A percentile compares a stretch with the other conserved stretches of the same genome.
phyloP scores from a whole-genome alignment of 73 alveolate species.

The Tetrahymena elliotti region DNA sequence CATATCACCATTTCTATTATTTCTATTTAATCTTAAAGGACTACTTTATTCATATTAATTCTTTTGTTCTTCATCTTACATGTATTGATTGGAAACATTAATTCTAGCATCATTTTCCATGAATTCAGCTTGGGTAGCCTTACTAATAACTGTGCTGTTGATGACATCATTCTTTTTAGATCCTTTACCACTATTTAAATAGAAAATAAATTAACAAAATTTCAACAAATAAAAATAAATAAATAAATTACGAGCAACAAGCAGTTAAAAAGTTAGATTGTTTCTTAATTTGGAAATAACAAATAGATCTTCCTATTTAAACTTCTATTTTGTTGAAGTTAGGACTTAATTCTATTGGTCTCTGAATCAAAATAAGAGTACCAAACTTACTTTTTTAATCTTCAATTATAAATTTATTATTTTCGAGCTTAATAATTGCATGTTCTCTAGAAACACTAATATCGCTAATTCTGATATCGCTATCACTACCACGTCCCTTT shows the following conservation, averaged over 20 bases:
- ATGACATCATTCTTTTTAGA: background rate
- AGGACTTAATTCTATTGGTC: constrained; percentile 17
- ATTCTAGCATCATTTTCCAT: background rate
- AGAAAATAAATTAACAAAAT: background rate
- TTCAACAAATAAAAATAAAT: background rate
- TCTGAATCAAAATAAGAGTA: constrained; percentile 60
- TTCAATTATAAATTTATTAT: constrained; percentile 54
- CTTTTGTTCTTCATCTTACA: background rate
- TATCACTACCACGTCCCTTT: constrained; percentile 77
- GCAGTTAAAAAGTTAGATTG: constrained; percentile 2
- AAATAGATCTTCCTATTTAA: constrained; percentile 57
- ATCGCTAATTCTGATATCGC: constrained; percentile 72
- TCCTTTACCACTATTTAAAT: background rate
- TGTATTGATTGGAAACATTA: background rate
- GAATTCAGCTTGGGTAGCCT: background rate
- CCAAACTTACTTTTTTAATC: constrained; percentile 83
- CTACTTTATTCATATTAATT: background rate
- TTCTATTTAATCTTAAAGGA: background rate
- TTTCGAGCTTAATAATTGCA: constrained; percentile 61
- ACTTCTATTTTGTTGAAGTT: constrained; percentile 26
- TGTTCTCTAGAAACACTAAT: constrained; percentile 70
- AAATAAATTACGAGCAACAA: background rate
- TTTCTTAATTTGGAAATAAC: constrained; percentile 20
- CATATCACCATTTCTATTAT: background rate
- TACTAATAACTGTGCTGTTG: background rate